phyloP scores from a whole-genome alignment of 2,329 filamentous ascomycete species.

The Alternaria panax region DNA sequence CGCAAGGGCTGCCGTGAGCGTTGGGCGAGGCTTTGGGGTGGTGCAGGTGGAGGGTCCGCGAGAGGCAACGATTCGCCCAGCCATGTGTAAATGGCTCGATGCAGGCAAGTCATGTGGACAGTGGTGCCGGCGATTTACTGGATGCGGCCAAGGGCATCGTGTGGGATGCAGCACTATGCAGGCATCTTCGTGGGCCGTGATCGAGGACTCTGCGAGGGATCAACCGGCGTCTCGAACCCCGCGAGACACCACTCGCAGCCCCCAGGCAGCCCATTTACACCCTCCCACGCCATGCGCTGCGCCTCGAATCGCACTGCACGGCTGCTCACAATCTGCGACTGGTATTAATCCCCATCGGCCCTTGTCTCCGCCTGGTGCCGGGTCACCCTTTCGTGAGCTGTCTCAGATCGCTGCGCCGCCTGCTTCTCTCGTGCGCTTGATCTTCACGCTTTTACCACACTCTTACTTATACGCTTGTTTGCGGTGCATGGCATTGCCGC shows the following conservation, averaged over 20 bases:
- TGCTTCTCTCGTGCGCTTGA: conserved; percentile 22
- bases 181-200: conserved; percentile 31
- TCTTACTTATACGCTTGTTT: conserved; percentile 28
- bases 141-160: conserved; percentile 19
- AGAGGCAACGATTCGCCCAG: conserved; percentile 21
- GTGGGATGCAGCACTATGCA: conserved; percentile 22
- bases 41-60: conserved; percentile 20
- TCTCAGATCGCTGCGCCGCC: conserved; percentile 33
- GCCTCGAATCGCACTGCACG: conserved; percentile 30
- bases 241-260: conserved; percentile 11
- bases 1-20: conserved; percentile 16
- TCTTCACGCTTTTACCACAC: conserved; percentile 18
- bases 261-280: conserved; percentile 24
- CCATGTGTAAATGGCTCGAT: conserved; percentile 18
- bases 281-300: conserved; percentile 34
- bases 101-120: conserved; percentile 28
- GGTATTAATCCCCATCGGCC: conserved; percentile 30
- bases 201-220: conserved; percentile 26
- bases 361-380: conserved; percentile 33
- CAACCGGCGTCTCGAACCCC: conserved; percentile 19
- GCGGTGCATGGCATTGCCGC: conserved; percentile 24
- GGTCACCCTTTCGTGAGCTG: conserved; percentile 38
- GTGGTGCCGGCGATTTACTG: conserved; percentile 28
- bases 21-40: conserved; percentile 27
- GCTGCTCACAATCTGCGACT: conserved; percentile 17